A percentile compares a stretch with the other conserved stretches of the same genome.
These are phyloP conservation scores for Lasiodiplodia theobromae DNA, from an alignment of 2,329 filamentous ascomycete genomes.

Conservation along the genomic window DNA sequence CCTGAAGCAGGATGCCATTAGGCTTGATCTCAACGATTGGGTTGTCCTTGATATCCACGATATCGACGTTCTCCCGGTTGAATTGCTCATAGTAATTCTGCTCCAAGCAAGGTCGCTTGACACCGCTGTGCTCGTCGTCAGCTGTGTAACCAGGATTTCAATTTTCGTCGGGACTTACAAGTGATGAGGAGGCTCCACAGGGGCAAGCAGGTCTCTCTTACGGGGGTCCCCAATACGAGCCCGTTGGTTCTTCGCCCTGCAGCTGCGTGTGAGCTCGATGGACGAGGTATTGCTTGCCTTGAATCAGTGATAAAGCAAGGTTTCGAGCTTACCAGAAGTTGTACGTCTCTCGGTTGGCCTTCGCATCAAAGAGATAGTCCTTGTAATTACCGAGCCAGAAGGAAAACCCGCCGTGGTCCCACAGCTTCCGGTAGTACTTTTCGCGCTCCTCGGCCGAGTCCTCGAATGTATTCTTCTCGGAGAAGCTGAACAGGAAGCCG, in stretches of 20 bases:
- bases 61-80: slow-evolving; percentile 52
- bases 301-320: no score
- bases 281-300: no score
- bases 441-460: slow-evolving; percentile 52
- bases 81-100: slow-evolving; percentile 57
- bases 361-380: slow-evolving; percentile 49
- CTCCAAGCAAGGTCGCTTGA: slow-evolving; percentile 55
- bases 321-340: slow-evolving; percentile 48
- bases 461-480: slow-evolving; percentile 61
- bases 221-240: slow-evolving; percentile 51
- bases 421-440: slow-evolving; percentile 52
- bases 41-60: slow-evolving; percentile 52
- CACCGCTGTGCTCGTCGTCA: slow-evolving; percentile 37
- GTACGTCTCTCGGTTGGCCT: slow-evolving; percentile 54
- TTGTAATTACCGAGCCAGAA: slow-evolving; percentile 54
- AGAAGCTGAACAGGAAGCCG: slow-evolving; percentile 66
- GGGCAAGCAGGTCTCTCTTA: slow-evolving; percentile 56
- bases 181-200: slow-evolving; percentile 52
- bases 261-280: background rate
- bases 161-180: slow-evolving; percentile 35
- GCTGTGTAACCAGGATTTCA: no score
- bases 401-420: slow-evolving; percentile 48
- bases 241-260: slow-evolving; percentile 50
- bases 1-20: slow-evolving; percentile 39
- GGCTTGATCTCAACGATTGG: slow-evolving; percentile 46